Evolutionary conservation across 106 monocot species (phyloP).

Genomic region (Allium fistulosum): DNA sequence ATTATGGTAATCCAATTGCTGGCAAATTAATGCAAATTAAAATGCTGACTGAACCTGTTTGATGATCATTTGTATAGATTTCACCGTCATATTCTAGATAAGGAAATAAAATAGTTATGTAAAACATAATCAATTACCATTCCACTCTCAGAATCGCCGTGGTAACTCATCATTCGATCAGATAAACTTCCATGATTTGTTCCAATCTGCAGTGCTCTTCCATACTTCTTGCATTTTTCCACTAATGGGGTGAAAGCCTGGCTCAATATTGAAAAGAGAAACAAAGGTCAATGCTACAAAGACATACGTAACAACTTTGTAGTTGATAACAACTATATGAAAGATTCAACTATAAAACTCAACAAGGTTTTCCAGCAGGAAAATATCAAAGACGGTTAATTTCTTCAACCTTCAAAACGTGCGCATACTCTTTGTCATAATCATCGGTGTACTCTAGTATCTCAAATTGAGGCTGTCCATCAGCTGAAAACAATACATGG

Average conservation of each 20-base stretch:
- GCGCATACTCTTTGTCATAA: constrained; percentile 92
- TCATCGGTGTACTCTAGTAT: constrained; percentile 79
- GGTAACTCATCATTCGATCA: constrained; percentile 99
- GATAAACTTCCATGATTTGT: constrained; percentile 99
- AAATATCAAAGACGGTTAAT: not conserved
- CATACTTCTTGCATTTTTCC: constrained; percentile 97
- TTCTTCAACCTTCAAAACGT: constrained; percentile 78
- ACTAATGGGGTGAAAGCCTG: constrained; percentile 96
- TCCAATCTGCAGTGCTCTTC: constrained; percentile 96
- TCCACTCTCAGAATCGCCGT: constrained; percentile 99
- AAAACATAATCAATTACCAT: constrained; percentile 48
- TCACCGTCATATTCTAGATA: no score
- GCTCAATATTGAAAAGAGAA: not conserved
- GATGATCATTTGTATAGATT: not conserved
- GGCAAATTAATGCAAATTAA: constrained; percentile 96
- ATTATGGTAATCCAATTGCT: constrained; percentile 89
- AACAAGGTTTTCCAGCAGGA: not conserved
- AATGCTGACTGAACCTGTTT: constrained; percentile 97
- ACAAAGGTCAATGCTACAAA: not conserved
- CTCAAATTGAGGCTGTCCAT: constrained; percentile 92
- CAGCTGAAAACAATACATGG: constrained; percentile 45
- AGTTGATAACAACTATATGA: not conserved
- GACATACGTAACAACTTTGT: not conserved
- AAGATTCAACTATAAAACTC: not conserved
- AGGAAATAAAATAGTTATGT: no score